These are phyloP conservation scores for Puccinia coronata DNA, from an alignment of 1,284 basidiomycete genomes.

Conservation along the genomic window DNA sequence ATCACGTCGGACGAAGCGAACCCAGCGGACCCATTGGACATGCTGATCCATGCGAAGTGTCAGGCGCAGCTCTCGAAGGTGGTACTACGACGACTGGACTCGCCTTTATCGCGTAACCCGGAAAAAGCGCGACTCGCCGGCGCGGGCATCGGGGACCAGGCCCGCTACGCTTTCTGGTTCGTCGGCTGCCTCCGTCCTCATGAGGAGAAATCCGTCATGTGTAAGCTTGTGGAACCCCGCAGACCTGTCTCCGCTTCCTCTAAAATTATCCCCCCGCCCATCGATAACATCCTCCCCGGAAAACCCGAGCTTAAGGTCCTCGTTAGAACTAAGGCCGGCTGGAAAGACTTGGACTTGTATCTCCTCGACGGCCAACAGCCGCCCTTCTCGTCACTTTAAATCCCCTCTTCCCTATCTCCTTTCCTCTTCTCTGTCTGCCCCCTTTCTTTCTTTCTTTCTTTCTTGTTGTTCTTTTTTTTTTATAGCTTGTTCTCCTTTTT, in stretches of 20 bases:
- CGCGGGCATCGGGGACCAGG: constrained; percentile 37
- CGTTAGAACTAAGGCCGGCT: background rate
- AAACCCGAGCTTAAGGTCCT: background rate
- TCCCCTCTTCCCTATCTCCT: too few species aligned
- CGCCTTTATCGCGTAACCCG: constrained; percentile 24
- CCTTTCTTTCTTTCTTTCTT: background rate
- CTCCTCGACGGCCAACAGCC: constrained; percentile 11
- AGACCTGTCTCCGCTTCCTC: background rate
- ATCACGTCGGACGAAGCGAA: constrained; percentile 6
- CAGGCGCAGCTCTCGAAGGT: background rate
- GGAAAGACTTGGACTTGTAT: constrained; percentile 32
- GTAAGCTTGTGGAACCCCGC: constrained; percentile 19
- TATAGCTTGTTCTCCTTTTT: background rate
- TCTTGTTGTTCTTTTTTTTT: background rate
- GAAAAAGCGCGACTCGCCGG: constrained; percentile 18
- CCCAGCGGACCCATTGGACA: constrained; percentile 30
- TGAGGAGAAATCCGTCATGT: constrained; percentile 34
- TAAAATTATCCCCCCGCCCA: background rate
- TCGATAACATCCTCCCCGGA: background rate
- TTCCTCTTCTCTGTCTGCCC: too few species aligned
- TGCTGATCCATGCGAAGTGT: background rate
- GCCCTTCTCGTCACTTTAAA: too few species aligned
- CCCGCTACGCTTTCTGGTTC: constrained; percentile 29
- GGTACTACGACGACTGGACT: background rate
- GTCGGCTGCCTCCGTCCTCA: background rate